These are phyloP conservation scores for Colletotrichum liaoningense DNA, from an alignment of 2,329 filamentous ascomycete species.

Conservation along the genomic window DNA sequence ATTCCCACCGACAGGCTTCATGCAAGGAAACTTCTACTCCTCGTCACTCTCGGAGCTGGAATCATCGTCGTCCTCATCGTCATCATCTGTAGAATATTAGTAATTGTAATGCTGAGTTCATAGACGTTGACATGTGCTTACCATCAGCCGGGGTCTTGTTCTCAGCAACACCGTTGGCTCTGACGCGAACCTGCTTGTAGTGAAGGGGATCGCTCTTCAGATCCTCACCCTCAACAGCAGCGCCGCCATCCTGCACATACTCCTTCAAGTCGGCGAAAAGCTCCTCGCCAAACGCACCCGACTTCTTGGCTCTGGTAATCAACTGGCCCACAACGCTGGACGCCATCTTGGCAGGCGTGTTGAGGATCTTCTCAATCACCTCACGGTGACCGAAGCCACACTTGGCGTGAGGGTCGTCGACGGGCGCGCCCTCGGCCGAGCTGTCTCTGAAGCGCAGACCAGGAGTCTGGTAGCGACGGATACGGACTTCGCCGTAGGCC, in stretches of 20 bases:
- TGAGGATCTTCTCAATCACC: slow-evolving; percentile 31
- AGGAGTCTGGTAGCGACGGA: slow-evolving; percentile 34
- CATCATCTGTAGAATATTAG: slow-evolving; percentile 8
- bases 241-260: slow-evolving; percentile 29
- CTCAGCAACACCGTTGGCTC: background rate
- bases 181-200: slow-evolving; percentile 30
- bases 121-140: background rate
- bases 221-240: slow-evolving; percentile 29
- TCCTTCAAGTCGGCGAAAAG: slow-evolving; percentile 31
- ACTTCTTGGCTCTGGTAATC: slow-evolving; percentile 31
- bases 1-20: background rate
- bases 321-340: slow-evolving; percentile 28
- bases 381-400: slow-evolving; percentile 33
- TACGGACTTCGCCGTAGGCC: slow-evolving; percentile 29
- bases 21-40: slow-evolving; percentile 2
- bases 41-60: slow-evolving; percentile 33
- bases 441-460: slow-evolving; percentile 30
- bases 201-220: slow-evolving; percentile 30
- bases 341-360: slow-evolving; percentile 29
- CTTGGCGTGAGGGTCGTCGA: slow-evolving; percentile 28
- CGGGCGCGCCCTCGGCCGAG: slow-evolving; percentile 11
- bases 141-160: slow-evolving; percentile 31
- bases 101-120: too few species aligned
- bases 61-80: slow-evolving; percentile 28
- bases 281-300: slow-evolving; percentile 26